Conservation (phyloP, 1,284 basidiomycete genomes). For the Ceratobasidium theobromae region DNA sequence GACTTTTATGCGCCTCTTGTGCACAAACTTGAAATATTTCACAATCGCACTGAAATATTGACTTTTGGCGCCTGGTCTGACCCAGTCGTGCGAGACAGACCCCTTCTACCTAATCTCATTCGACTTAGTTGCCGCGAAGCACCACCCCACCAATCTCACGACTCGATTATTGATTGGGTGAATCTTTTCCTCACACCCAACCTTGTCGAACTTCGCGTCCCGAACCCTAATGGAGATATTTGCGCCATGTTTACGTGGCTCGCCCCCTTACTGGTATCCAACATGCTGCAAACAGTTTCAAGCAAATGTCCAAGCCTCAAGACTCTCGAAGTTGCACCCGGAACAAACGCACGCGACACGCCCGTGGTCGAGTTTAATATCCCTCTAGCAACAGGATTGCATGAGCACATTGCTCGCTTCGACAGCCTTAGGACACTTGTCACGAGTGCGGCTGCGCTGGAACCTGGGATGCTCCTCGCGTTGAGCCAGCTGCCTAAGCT, state of each 20-base stretch:
- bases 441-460: constrained; percentile 27
- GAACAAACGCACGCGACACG: constrained; percentile 1
- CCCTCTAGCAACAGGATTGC: constrained; percentile 11
- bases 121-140: constrained; percentile 25
- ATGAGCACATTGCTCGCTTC: constrained; percentile 26
- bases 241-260: constrained; percentile 30
- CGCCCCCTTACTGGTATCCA: constrained; percentile 19
- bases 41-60: constrained; percentile 4
- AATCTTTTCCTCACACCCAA: constrained; percentile 26
- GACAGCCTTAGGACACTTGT: constrained; percentile 24
- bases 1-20: constrained; percentile 10
- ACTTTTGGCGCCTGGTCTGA: background rate
- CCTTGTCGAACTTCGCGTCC: constrained; percentile 20
- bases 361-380: constrained; percentile 3
- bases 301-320: constrained; percentile 23
- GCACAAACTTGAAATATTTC: constrained; percentile 10
- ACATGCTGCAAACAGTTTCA: constrained; percentile 15
- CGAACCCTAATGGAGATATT: constrained; percentile 26
- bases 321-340: constrained; percentile 27
- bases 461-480: constrained; percentile 12
- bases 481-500: constrained; percentile 13
- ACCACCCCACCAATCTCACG: constrained; percentile 19
- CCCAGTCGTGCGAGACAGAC: background rate
- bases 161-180: constrained; percentile 27
- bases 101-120: constrained; percentile 18